Percentiles rank a stretch among this genome's conserved stretches.
phyloP scores from a whole-genome alignment of 2,329 filamentous ascomycete genomes.

The Endoconidiophora polonica region DNA sequence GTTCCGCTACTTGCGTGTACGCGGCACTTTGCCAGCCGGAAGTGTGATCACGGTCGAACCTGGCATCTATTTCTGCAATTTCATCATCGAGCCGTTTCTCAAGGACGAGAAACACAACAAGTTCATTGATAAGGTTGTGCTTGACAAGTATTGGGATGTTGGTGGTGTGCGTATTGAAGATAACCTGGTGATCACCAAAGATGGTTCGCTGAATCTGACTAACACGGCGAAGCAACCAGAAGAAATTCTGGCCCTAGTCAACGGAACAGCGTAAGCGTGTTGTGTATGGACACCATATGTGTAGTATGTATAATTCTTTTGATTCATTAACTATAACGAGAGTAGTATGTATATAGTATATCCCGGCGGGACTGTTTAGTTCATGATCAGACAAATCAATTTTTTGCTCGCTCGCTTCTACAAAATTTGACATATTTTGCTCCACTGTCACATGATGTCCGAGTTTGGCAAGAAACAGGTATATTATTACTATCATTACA shows the following conservation, averaged over 20 bases:
- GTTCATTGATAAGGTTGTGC: slow-evolving; percentile 57
- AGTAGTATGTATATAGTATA: too few relatives aligned
- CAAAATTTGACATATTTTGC: too few relatives aligned
- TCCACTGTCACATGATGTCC: too few relatives aligned
- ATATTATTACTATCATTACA: too few relatives aligned
- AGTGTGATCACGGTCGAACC: slow-evolving; percentile 91
- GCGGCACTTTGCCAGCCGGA: slow-evolving; percentile 57
- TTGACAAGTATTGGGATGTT: slow-evolving; percentile 69
- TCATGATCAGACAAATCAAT: too few relatives aligned
- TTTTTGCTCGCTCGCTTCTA: too few relatives aligned
- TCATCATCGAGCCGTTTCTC: slow-evolving; percentile 70
- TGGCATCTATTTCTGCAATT: slow-evolving; percentile 81
- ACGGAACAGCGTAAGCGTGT: background rate
- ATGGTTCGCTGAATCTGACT: slow-evolving; percentile 56
- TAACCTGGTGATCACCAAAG: slow-evolving; percentile 54
- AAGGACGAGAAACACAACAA: slow-evolving; percentile 53
- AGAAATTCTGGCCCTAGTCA: slow-evolving; percentile 32
- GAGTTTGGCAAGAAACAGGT: too few relatives aligned
- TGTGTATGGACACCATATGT: too few relatives aligned
- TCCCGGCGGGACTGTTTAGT: too few relatives aligned
- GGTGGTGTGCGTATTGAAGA: slow-evolving; percentile 58
- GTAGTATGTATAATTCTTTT: too few relatives aligned
- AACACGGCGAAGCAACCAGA: slow-evolving; percentile 51
- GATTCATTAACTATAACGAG: too few relatives aligned
- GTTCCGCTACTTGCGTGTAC: slow-evolving; percentile 73